A percentile compares a stretch with the other conserved stretches of the same genome.
These are phyloP conservation scores for Chalaropsis thielavioides DNA, from an alignment of 2,329 filamentous ascomycete genomes.

Conservation along the genomic window DNA sequence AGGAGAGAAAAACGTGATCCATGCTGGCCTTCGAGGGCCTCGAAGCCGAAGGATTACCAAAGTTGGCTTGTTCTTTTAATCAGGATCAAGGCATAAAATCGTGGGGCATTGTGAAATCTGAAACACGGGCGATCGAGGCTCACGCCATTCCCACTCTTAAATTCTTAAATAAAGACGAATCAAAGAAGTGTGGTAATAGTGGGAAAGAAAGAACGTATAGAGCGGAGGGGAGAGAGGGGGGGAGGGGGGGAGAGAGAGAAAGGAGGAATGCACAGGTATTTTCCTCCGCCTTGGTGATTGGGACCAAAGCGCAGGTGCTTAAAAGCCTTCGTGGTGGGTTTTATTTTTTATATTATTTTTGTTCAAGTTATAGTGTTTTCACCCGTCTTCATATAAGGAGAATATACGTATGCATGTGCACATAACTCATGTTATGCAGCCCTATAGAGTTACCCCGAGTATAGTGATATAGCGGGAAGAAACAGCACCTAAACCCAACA, in stretches of 20 bases:
- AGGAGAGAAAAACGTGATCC: neutral
- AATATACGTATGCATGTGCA: too few relatives aligned
- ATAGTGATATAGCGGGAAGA: too few relatives aligned
- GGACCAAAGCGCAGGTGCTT: neutral
- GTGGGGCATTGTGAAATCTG: neutral
- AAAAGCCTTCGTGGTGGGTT: neutral
- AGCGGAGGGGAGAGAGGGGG: neutral
- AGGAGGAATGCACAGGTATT: neutral
- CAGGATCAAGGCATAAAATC: neutral
- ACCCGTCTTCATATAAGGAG: too few relatives aligned
- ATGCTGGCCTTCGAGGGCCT: neutral
- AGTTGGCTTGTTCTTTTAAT: neutral
- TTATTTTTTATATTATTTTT: neutral
- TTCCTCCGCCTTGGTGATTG: neutral
- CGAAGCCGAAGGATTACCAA: neutral
- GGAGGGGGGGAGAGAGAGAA: neutral
- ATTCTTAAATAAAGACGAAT: neutral
- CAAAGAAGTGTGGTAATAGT: neutral
- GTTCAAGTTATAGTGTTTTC: too few relatives aligned
- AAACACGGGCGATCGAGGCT: slow-evolving; percentile 1
- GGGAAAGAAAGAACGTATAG: neutral
- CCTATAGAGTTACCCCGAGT: too few relatives aligned
- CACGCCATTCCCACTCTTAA: neutral
- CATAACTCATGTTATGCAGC: too few relatives aligned
- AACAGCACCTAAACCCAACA: neutral